Percentiles rank a stretch among this genome's conserved stretches.
These are phyloP conservation scores for Nepenthes alata DNA, from an alignment of 179 eudicot species.

Conservation along the genomic window DNA sequence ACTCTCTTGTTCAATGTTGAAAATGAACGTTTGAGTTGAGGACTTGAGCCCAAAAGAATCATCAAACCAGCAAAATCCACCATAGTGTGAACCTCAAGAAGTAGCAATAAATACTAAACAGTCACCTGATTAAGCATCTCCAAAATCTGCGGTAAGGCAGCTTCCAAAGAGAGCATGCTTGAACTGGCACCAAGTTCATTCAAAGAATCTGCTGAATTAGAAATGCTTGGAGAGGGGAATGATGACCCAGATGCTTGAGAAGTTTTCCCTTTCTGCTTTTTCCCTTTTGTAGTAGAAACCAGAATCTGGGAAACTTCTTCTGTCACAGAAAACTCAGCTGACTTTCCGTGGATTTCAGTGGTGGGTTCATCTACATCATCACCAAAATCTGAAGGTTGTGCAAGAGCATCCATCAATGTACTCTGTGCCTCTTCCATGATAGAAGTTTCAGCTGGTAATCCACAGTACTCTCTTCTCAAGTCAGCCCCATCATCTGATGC, in stretches of 20 bases:
- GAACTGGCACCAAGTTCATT: slow-evolving; percentile 42
- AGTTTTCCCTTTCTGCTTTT: slow-evolving; percentile 55
- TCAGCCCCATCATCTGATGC: slow-evolving; percentile 80
- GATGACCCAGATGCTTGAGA: slow-evolving; percentile 48
- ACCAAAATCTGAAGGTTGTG: slow-evolving; percentile 37
- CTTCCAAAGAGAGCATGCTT: slow-evolving; percentile 28
- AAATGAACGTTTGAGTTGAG: too few species aligned
- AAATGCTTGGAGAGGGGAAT: slow-evolving; percentile 42
- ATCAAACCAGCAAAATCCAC: neutral
- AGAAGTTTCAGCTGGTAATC: slow-evolving; percentile 42
- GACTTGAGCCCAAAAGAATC: neutral
- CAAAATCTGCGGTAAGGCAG: slow-evolving; percentile 30
- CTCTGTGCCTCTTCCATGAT: slow-evolving; percentile 38
- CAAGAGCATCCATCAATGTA: slow-evolving; percentile 30
- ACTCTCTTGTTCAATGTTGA: too few species aligned
- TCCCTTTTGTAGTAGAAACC: slow-evolving; percentile 39
- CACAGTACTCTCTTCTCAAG: slow-evolving; percentile 53
- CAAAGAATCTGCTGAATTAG: slow-evolving; percentile 43
- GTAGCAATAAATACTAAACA: neutral
- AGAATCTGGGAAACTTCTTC: slow-evolving; percentile 25
- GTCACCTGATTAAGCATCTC: slow-evolving; percentile 64
- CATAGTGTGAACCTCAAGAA: neutral
- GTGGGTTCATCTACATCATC: slow-evolving; percentile 37
- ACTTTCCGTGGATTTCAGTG: slow-evolving; percentile 30
- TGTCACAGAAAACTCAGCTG: slow-evolving; percentile 25